phyloP scores from a whole-genome alignment of 2,329 filamentous ascomycete genomes.

The Microsporum audouinii region DNA sequence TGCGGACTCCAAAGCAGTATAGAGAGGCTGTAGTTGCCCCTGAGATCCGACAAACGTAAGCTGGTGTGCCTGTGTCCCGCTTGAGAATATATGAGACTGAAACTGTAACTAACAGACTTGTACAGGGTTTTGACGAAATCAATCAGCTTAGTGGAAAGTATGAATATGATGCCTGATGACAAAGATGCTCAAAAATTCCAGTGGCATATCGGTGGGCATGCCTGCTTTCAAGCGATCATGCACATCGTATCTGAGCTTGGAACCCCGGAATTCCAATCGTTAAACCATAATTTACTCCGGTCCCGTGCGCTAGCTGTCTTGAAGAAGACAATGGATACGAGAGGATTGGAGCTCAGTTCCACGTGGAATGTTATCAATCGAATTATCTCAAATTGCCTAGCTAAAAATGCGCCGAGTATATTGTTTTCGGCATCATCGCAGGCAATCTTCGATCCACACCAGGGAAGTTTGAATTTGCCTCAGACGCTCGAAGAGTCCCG shows the following conservation, averaged over 20 bases:
- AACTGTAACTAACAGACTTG: not conserved
- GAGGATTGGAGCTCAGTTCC: not conserved
- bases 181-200: slow-evolving; percentile 9
- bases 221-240: slow-evolving; percentile 13
- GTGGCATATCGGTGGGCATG: slow-evolving; percentile 11
- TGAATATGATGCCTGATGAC: slow-evolving; percentile 8
- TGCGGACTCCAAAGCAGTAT: slow-evolving; percentile 9
- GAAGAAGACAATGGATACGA: not conserved
- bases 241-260: slow-evolving; percentile 10
- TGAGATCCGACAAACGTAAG: slow-evolving; percentile 4
- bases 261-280: slow-evolving; percentile 8
- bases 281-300: not conserved
- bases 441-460: not conserved
- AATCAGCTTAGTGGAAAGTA: slow-evolving; percentile 10
- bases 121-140: slow-evolving; percentile 11
- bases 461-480: not conserved
- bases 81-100: not conserved
- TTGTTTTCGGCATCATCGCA: not conserved
- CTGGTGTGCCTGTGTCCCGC: not conserved
- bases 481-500: not conserved
- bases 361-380: not conserved
- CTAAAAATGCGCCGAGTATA: not conserved
- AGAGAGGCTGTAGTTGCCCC: slow-evolving; percentile 8
- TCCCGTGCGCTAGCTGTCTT: not conserved
- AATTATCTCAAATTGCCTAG: not conserved